Evolutionary conservation across 768 basidiomycete species (phyloP), one percentile per base, ranked within the genome.

Genomic region (Boletus patriciae): DNA sequence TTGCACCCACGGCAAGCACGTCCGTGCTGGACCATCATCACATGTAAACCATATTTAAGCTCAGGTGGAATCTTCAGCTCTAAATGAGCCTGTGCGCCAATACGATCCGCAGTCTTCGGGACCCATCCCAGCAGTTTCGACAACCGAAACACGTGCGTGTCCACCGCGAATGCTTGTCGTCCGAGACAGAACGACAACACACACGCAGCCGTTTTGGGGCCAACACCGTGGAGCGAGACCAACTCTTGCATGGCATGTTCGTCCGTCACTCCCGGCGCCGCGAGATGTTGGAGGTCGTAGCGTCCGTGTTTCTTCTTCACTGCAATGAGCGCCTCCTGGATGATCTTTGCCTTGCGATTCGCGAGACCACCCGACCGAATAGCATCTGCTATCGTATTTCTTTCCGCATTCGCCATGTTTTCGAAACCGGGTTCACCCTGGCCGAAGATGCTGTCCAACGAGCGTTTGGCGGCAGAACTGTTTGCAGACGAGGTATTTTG

Each of bases 171-270:
- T 0, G 82, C 80, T 44, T 81, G 74, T n/a, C 84, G 74, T 6
- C 80, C 83, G 8, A 86, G 73, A 59, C 82, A 83, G 66, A 86
- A 84, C 23, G 84, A 73, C 13, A 85, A 68, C 0, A 86, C 84
- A 56, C 84, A 86, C 1, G 84, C 81, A 2, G 83, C 84, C 1
- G 83, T 85, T 69, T 85, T 85, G 1, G 83, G 84, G 2, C 84
- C 83, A 11, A 86, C 83, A 1, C 84, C 84, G 31, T 77, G 69
- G 54, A 81, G 81, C 4, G 82, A 77, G 15, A 83, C 77, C 27
- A 86, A 75, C 59, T 81, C 83, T 58, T 74, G 67, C 83, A 84
- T 85, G 34, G 80, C 77, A n/a, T 75, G 74, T 29, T 78, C 78
- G 65, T 85, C 76, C 1, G 78, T 61, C 6, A 62, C 59, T 3